A percentile compares a stretch with the other conserved stretches of the same genome.
Evolutionary conservation across 2,329 filamentous ascomycete genomes (phyloP).

Genomic region (Teratosphaeria zuluensis): DNA sequence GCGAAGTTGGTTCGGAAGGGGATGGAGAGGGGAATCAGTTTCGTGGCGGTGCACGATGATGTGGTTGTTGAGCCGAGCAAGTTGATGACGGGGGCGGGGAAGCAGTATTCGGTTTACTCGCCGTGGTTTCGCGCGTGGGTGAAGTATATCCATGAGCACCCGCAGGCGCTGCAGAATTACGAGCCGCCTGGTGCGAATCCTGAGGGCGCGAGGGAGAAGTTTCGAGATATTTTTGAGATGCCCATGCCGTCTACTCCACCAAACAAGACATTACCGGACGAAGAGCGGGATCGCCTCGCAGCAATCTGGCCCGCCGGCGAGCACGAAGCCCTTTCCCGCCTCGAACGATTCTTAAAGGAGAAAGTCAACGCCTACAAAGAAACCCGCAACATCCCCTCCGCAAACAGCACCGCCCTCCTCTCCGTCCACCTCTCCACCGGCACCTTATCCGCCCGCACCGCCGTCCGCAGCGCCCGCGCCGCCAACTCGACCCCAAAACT

Average conservation of each 20-base stretch:
- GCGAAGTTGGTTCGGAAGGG: constrained; percentile 53
- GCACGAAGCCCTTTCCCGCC: constrained; percentile 54
- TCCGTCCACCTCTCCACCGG: constrained; percentile 64
- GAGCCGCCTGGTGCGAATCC: constrained; percentile 51
- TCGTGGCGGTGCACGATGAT: constrained; percentile 69
- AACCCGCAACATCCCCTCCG: constrained; percentile 55
- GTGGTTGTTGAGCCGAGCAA: constrained; percentile 70
- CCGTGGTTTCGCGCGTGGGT: constrained; percentile 78
- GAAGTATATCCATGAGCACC: constrained; percentile 59
- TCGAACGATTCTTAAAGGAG: constrained; percentile 59
- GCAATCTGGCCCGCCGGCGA: constrained; percentile 67
- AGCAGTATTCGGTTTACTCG: constrained; percentile 73
- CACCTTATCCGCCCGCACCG: constrained; percentile 58
- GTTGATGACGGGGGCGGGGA: constrained; percentile 57
- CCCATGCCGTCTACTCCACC: constrained; percentile 52
- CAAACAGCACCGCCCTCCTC: constrained; percentile 55
- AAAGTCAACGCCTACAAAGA: constrained; percentile 54
- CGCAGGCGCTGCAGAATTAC: constrained; percentile 54
- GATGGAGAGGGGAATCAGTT: constrained; percentile 53
- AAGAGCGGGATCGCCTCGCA: constrained; percentile 48
- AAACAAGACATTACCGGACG: constrained; percentile 48
- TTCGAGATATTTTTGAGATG: constrained; percentile 49
- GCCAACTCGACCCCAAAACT: constrained; percentile 54
- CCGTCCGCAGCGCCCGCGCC: constrained; percentile 53
- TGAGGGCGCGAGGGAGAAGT: constrained; percentile 35